Evolutionary conservation across 208 protist species (phyloP), one percentile per base, ranked within the genome.

Genomic region (Zelonia costaricensis): DNA sequence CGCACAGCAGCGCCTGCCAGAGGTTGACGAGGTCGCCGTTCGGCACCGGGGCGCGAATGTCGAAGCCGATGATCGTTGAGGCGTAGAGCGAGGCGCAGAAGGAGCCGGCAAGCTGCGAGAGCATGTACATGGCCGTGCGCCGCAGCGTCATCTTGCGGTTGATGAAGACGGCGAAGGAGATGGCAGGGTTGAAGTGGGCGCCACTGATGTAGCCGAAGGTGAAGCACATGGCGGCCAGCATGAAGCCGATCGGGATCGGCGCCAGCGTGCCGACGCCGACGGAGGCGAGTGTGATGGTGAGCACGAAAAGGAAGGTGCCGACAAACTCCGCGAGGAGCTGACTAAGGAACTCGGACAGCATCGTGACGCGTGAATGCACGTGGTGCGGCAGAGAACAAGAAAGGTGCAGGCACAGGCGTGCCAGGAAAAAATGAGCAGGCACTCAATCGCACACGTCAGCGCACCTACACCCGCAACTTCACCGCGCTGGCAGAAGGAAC

Each of bases 101-200:
- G 13, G 85, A 74, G 15, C 74, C 94, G n/a, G 77, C 36, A 2
- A 96, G 57, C 61, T 97, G 94, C 12, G 80, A 59, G 5, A 85
- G 13, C 5, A 94, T 69, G 67, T 97, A 97, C 27, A 77, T 57
- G 0, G 93, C 10, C 12, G 82, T 54, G 8, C 84, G 80, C 0
- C 66, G 76, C 8, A 93, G 52, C 9, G 81, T 69, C 61, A 93
- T 92, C 42, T 89, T 86, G 25, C 89, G 63, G 40, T 89, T 94
- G 40, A 96, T 76, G 56, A 92, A 88, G 9, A 80, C 84, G 42
- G 89, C 86, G 62, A 97, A 96, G 20, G 90, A 86, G 33, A 97
- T 86, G 31, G 91, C 92, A 0, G 94, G 94, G 61, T 97, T 97
- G 68, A 97, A 97, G 72, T 97, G 91, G 3, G 91, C 94, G 8